Evolutionary conservation across 1,284 basidiomycete genomes (phyloP).

Genomic region (Naganishia albida): DNA sequence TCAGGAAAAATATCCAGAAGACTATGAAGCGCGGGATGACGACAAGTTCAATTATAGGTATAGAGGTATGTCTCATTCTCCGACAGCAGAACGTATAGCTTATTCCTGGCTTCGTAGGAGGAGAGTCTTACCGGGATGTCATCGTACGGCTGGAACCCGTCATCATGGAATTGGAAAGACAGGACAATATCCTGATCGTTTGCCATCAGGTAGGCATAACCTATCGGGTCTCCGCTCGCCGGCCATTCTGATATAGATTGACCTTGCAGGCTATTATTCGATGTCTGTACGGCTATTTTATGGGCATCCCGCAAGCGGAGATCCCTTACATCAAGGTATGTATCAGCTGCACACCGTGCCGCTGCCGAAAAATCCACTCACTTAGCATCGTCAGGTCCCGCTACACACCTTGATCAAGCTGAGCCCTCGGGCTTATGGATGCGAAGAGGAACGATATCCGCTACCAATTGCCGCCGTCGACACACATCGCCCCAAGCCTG

Average conservation of each 20-base stretch:
- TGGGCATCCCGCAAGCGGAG: constrained; percentile 86
- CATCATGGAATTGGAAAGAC: constrained; percentile 97
- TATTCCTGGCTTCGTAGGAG: constrained; percentile 56
- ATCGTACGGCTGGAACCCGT: constrained; percentile 96
- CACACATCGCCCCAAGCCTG: constrained; percentile 88
- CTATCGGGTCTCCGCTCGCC: neutral
- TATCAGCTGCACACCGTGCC: too few species aligned
- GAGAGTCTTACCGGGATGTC: constrained; percentile 93
- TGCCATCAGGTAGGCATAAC: constrained; percentile 74
- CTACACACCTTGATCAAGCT: constrained; percentile 97
- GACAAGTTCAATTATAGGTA: constrained; percentile 99
- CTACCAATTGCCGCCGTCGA: constrained; percentile 88
- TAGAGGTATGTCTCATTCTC: constrained; percentile 60
- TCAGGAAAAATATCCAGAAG: constrained; percentile 91
- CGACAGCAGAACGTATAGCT: constrained; percentile 43
- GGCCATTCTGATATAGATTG: constrained; percentile 1
- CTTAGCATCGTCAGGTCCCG: constrained; percentile 60
- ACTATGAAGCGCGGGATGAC: constrained; percentile 97
- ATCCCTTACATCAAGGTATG: constrained; percentile 87
- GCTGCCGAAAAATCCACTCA: neutral
- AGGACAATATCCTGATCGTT: constrained; percentile 95
- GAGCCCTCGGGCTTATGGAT: constrained; percentile 97
- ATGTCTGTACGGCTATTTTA: constrained; percentile 94
- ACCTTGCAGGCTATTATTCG: constrained; percentile 74
- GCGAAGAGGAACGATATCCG: constrained; percentile 89